Conservation (phyloP, 345 rosid species). For the Carallia pectinifolia region DNA sequence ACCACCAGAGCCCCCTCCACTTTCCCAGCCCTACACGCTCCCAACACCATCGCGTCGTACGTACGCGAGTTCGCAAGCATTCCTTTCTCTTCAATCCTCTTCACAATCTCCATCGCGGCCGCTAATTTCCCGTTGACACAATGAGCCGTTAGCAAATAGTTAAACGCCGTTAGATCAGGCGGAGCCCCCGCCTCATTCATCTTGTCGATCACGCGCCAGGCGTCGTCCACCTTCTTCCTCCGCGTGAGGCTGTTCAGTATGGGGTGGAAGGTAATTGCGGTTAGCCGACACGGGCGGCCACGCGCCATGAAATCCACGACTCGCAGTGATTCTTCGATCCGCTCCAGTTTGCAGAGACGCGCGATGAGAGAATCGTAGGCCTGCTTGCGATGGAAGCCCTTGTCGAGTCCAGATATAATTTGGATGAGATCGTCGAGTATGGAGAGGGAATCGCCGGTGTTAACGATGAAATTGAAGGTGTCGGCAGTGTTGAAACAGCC, state of each 20-base stretch:
- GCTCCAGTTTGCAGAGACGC: conserved; percentile 54
- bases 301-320: conserved; percentile 39
- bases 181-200: conserved; percentile 36
- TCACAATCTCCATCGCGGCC: conserved; percentile 42
- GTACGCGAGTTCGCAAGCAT: conserved; percentile 48
- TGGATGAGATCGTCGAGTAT: conserved; percentile 41
- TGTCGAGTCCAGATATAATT: conserved; percentile 45
- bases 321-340: conserved; percentile 40
- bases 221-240: conserved; percentile 35
- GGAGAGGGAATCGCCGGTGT: conserved; percentile 39
- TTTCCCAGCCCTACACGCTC: conserved; percentile 55
- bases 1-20: conserved; percentile 57
- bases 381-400: conserved; percentile 47
- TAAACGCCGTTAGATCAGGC: conserved; percentile 54
- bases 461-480: conserved; percentile 67
- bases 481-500: conserved; percentile 55
- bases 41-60: conserved; percentile 70
- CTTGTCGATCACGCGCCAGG: conserved; percentile 41
- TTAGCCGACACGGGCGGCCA: conserved; percentile 23
- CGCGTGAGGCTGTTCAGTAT: conserved; percentile 40
- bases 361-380: conserved; percentile 58
- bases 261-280: conserved; percentile 45
- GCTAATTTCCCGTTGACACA: conserved; percentile 41
- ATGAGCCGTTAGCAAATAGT: conserved; percentile 47
- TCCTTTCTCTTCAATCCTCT: conserved; percentile 27